These are phyloP conservation scores for Streptanthus diversifolius DNA, from an alignment of 345 rosid species.

Conservation along the genomic window DNA sequence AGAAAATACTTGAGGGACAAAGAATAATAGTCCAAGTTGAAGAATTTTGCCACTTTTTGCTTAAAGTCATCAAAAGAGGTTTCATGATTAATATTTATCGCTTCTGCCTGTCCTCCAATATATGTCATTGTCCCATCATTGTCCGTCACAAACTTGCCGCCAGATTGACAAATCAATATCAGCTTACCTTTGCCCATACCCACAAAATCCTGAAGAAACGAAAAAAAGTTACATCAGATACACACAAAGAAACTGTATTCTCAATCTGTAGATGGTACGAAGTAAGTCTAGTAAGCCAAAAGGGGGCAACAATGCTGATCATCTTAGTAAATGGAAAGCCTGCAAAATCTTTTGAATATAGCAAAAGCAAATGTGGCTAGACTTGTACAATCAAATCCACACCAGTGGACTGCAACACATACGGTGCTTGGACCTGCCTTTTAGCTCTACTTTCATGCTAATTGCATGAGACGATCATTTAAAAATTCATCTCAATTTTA, in stretches of 20 bases:
- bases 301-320: neutral
- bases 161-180: slow-evolving; percentile 77
- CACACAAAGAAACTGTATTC: neutral
- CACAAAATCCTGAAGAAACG: slow-evolving; percentile 9
- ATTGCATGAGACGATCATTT: neutral
- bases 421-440: neutral
- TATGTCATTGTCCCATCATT: slow-evolving; percentile 69
- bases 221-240: neutral
- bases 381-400: neutral
- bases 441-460: neutral
- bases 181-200: slow-evolving; percentile 82
- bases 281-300: neutral
- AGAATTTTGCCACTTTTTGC: slow-evolving; percentile 65
- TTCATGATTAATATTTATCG: slow-evolving; percentile 62
- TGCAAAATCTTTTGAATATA: neutral
- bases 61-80: slow-evolving; percentile 66
- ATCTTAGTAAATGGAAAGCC: neutral
- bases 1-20: slow-evolving; percentile 84
- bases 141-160: slow-evolving; percentile 64
- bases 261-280: neutral
- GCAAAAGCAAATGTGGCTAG: neutral
- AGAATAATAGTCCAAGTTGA: slow-evolving; percentile 57
- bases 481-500: neutral
- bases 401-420: neutral
- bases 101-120: slow-evolving; percentile 83